Conservation (phyloP, 202 grass and related monocot genomes). For the Setaria viridis region DNA sequence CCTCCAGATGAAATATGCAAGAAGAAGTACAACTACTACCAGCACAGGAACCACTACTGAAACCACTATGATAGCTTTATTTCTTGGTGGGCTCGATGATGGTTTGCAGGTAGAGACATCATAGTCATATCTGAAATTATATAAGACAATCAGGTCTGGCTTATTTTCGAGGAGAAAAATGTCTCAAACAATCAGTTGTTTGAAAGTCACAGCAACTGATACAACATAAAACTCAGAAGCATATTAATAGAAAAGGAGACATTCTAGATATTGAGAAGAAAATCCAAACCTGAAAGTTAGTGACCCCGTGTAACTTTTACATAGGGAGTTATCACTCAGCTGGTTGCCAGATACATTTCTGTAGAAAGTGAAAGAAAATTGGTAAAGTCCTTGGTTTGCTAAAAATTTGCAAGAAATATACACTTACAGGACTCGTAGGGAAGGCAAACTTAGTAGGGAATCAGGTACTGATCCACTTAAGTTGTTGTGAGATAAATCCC, state of each 20-base stretch:
- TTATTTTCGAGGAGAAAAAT: background rate
- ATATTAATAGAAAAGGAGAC: background rate
- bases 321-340: background rate
- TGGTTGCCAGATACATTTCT: slow-evolving; percentile 32
- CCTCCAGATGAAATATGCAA: background rate
- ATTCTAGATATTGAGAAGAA: background rate
- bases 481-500: background rate
- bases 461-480: background rate
- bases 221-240: background rate
- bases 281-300: background rate
- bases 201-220: background rate
- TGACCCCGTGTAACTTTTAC: background rate
- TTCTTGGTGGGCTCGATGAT: no score
- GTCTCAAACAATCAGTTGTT: background rate
- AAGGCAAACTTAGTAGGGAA: background rate
- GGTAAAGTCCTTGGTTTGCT: no score
- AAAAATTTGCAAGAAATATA: no score
- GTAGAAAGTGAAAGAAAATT: background rate
- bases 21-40: background rate
- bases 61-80: background rate
- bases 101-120: no score
- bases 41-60: background rate
- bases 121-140: no score
- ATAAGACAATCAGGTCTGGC: no score
- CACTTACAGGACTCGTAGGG: background rate